Evolutionary conservation across 2,329 filamentous ascomycete species (phyloP).

Genomic region (Coniella vitis): DNA sequence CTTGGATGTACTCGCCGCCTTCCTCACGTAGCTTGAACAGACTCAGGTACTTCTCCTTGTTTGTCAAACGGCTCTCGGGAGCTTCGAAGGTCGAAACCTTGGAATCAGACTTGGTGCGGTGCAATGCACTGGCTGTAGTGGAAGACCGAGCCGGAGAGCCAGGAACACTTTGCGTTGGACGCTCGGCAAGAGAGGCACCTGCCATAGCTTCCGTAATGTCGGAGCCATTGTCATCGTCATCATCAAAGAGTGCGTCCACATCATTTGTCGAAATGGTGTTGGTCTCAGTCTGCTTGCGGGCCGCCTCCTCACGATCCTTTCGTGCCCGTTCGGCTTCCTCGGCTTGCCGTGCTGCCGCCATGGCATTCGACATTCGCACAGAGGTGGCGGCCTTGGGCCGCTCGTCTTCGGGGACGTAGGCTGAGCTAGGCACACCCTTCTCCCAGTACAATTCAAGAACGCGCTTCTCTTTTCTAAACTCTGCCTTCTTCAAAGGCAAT

Average conservation of each 20-base stretch:
- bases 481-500: constrained; percentile 96
- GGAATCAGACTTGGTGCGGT: constrained; percentile 90
- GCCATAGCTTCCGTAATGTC: constrained; percentile 88
- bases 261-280: constrained; percentile 90
- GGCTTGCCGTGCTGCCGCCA: constrained; percentile 70
- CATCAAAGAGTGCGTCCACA: constrained; percentile 91
- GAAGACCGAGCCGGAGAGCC: constrained; percentile 79
- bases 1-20: constrained; percentile 93
- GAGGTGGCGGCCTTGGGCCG: constrained; percentile 75
- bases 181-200: constrained; percentile 81
- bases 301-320: constrained; percentile 83
- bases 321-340: constrained; percentile 75
- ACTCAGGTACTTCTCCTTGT: constrained; percentile 94
- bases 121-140: constrained; percentile 59
- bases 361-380: constrained; percentile 66
- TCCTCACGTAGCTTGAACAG: constrained; percentile 87
- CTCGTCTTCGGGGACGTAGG: constrained; percentile 95
- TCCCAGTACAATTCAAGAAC: constrained; percentile 98
- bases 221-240: constrained; percentile 81
- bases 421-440: constrained; percentile 94
- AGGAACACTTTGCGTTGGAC: constrained; percentile 90
- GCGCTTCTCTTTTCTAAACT: constrained; percentile 93
- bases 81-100: constrained; percentile 71
- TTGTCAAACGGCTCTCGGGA: constrained; percentile 71
- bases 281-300: constrained; percentile 90